phyloP scores from a whole-genome alignment of 2,329 filamentous ascomycete genomes.

The Teratosphaeria nubilosa region DNA sequence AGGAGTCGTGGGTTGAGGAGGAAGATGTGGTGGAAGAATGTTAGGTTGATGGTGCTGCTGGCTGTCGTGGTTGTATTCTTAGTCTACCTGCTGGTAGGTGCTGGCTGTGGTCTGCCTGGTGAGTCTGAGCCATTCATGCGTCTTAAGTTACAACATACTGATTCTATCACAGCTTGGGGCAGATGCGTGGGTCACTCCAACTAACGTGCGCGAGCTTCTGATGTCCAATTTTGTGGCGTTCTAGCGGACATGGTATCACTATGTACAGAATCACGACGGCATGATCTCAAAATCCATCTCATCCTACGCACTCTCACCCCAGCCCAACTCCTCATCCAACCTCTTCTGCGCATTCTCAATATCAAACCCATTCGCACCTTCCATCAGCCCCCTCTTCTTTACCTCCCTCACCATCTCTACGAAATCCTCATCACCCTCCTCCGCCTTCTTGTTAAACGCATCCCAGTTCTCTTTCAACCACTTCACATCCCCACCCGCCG shows the following conservation, averaged over 20 bases:
- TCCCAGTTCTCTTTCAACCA: constrained; percentile 26
- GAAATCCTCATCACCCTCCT: constrained; percentile 26
- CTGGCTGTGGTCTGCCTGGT: constrained; percentile 61
- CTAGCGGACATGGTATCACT: not conserved
- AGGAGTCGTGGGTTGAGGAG: constrained; percentile 76
- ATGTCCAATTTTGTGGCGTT: constrained; percentile 1
- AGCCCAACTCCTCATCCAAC: constrained; percentile 21
- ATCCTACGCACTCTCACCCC: constrained; percentile 16
- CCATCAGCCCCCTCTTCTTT: constrained; percentile 20
- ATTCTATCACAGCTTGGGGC: constrained; percentile 14
- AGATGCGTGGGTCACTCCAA: not conserved
- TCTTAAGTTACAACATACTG: not conserved
- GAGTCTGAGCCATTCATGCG: constrained; percentile 10
- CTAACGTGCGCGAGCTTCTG: not conserved
- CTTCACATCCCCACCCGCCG: constrained; percentile 21
- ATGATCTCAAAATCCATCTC: not conserved
- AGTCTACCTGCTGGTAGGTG: constrained; percentile 60
- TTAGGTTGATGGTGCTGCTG: constrained; percentile 80
- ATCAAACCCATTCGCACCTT: constrained; percentile 8
- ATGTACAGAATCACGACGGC: not conserved
- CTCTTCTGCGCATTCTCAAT: constrained; percentile 5
- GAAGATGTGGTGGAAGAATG: constrained; percentile 99
- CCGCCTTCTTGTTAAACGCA: constrained; percentile 24
- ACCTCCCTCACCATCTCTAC: constrained; percentile 23
- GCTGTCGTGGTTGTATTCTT: constrained; percentile 62